Evolutionary conservation across 2,329 filamentous ascomycete genomes (phyloP).

Genomic region (Epichloe amarillans): DNA sequence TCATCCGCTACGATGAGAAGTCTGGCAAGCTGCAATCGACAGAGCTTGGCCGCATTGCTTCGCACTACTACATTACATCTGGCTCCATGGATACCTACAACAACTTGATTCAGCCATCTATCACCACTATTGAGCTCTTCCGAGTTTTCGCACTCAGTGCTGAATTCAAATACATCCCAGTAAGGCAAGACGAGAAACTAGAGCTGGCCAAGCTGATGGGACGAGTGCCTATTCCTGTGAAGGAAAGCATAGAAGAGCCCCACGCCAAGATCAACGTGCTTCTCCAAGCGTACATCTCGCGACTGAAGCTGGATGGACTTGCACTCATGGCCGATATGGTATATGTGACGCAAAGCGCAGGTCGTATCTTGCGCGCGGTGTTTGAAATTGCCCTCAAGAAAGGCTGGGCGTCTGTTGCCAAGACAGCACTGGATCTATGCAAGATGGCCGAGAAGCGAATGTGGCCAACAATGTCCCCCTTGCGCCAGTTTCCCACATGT

Average conservation of each 20-base stretch:
- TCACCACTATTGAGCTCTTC: conserved; percentile 91
- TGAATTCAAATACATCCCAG: conserved; percentile 98
- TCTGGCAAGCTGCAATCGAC: conserved; percentile 79
- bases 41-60: conserved; percentile 88
- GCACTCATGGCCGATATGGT: conserved; percentile 98
- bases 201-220: conserved; percentile 85
- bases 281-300: conserved; percentile 89
- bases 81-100: conserved; percentile 97
- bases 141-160: conserved; percentile 90
- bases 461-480: conserved; percentile 98
- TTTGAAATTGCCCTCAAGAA: conserved; percentile 98
- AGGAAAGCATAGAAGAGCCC: conserved; percentile 92
- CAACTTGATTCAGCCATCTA: conserved; percentile 82
- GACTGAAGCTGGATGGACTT: conserved; percentile 83
- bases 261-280: conserved; percentile 98
- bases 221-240: conserved; percentile 87
- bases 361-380: conserved; percentile 85
- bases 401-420: conserved; percentile 87
- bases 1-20: conserved; percentile 94
- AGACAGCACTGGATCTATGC: conserved; percentile 83
- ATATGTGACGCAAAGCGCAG: conserved; percentile 95
- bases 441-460: conserved; percentile 99
- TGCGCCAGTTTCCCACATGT: conserved; percentile 78
- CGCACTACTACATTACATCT: conserved; percentile 96
- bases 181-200: conserved; percentile 93